phyloP scores from a whole-genome alignment of 805 yeast genomes.

The Suhomyces canberraensis region DNA sequence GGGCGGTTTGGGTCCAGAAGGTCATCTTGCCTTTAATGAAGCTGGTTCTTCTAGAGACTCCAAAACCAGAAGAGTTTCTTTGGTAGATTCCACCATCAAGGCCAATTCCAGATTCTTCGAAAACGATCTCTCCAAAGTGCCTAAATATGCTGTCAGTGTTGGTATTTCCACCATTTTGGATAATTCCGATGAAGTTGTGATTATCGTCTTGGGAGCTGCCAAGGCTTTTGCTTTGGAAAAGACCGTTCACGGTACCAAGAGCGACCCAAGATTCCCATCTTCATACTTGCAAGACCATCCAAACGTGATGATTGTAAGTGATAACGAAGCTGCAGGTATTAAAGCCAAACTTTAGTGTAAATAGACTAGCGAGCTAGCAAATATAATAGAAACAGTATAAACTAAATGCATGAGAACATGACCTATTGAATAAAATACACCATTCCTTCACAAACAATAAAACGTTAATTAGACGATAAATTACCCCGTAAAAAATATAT shows the following conservation, averaged over 20 bases:
- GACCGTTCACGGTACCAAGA: slow-evolving; percentile 38
- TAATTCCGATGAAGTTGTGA: slow-evolving; percentile 49
- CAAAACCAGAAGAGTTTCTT: slow-evolving; percentile 43
- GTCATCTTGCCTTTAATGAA: slow-evolving; percentile 61
- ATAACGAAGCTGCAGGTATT: slow-evolving; percentile 45
- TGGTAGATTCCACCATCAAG: slow-evolving; percentile 48
- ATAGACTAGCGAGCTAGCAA: too few relatives aligned
- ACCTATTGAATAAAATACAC: too few relatives aligned
- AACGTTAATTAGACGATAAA: too few relatives aligned
- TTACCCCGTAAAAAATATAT: too few relatives aligned
- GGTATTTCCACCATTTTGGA: slow-evolving; percentile 58
- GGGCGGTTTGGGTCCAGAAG: slow-evolving; percentile 62
- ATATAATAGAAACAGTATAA: too few relatives aligned
- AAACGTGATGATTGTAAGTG: slow-evolving; percentile 46
- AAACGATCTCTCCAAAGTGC: slow-evolving; percentile 46
- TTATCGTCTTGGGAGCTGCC: slow-evolving; percentile 48
- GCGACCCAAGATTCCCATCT: slow-evolving; percentile 45
- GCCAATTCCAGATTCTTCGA: slow-evolving; percentile 55
- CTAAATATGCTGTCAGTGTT: slow-evolving; percentile 49
- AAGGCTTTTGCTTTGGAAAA: slow-evolving; percentile 47
- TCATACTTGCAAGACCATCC: slow-evolving; percentile 47
- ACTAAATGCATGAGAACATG: too few relatives aligned
- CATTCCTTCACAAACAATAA: too few relatives aligned
- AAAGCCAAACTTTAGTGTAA: slow-evolving; percentile 27
- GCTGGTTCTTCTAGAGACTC: slow-evolving; percentile 48